Conservation (phyloP, 176 grass and related monocot species). For the Puya raimondii region DNA sequence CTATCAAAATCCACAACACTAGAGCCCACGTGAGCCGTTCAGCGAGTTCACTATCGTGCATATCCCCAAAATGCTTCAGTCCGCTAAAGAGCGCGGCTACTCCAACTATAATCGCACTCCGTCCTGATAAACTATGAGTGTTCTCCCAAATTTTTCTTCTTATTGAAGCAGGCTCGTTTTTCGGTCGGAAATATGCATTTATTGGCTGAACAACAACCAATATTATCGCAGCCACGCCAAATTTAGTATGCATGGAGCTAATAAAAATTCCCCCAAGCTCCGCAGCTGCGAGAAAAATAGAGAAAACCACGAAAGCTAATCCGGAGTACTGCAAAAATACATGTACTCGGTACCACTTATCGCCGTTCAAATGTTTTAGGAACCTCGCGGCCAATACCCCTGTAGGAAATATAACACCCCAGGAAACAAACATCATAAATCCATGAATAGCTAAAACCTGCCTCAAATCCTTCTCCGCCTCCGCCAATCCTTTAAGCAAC, state of each 20-base stretch:
- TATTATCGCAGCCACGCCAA: slow-evolving; percentile 36
- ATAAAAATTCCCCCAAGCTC: slow-evolving; percentile 69
- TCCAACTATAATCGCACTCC: slow-evolving; percentile 46
- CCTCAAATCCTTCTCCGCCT: slow-evolving; percentile 62
- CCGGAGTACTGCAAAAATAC: slow-evolving; percentile 65
- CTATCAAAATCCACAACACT: slow-evolving; percentile 48
- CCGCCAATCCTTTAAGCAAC: slow-evolving; percentile 41
- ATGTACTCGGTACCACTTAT: slow-evolving; percentile 68
- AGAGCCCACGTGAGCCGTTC: slow-evolving; percentile 75
- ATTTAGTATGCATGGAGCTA: slow-evolving; percentile 57
- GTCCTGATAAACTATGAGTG: slow-evolving; percentile 52
- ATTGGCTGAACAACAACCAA: slow-evolving; percentile 51
- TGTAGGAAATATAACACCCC: slow-evolving; percentile 57
- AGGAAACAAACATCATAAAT: slow-evolving; percentile 96
- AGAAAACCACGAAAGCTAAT: slow-evolving; percentile 63
- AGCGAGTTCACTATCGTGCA: slow-evolving; percentile 59
- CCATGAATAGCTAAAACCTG: slow-evolving; percentile 80
- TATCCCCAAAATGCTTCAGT: slow-evolving; percentile 69
- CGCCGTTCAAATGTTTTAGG: slow-evolving; percentile 69
- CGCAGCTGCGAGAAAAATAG: slow-evolving; percentile 66
- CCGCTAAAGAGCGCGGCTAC: slow-evolving; percentile 50
- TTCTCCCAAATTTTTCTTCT: slow-evolving; percentile 61
- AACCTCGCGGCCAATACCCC: slow-evolving; percentile 63
- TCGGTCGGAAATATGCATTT: slow-evolving; percentile 59
- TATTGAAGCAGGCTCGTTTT: slow-evolving; percentile 22